A percentile compares a stretch with the other conserved stretches of the same genome.
Conservation (phyloP, 2,329 filamentous ascomycete species). For the Curvularia verruculosa region DNA sequence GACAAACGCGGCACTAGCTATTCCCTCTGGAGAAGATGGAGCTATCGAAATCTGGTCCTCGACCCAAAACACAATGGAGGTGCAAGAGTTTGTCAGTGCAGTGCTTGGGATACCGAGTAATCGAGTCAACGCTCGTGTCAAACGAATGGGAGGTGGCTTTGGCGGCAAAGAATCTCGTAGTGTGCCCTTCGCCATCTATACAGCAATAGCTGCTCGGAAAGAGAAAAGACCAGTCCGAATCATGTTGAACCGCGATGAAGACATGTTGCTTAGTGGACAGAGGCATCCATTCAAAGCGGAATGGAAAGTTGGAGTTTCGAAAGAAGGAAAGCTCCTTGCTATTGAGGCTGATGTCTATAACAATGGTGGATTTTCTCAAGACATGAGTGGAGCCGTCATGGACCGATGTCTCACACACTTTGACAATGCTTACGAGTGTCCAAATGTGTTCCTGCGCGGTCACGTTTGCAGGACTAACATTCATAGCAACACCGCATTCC, state of each 20-base stretch:
- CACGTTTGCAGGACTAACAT: conserved; percentile 91
- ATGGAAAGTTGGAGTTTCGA: conserved; percentile 92
- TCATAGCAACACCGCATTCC: conserved; percentile 94
- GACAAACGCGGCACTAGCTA: conserved; percentile 81
- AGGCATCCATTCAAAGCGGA: conserved; percentile 85
- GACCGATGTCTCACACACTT: conserved; percentile 85
- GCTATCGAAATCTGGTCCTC: conserved; percentile 81
- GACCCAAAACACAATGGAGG: conserved; percentile 50
- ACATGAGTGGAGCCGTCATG: conserved; percentile 75
- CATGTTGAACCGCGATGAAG: conserved; percentile 95
- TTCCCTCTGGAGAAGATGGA: conserved; percentile 88
- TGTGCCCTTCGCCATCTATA: conserved; percentile 79
- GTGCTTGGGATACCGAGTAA: conserved; percentile 83
- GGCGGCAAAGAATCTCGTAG: conserved; percentile 92
- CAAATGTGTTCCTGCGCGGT: conserved; percentile 83
- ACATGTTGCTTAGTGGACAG: conserved; percentile 89
- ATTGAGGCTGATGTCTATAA: conserved; percentile 88
- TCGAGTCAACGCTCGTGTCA: conserved; percentile 87
- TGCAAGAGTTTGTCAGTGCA: conserved; percentile 72
- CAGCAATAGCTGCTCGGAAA: conserved; percentile 85
- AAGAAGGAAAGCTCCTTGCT: conserved; percentile 88
- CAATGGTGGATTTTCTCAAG: conserved; percentile 81
- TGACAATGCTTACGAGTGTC: conserved; percentile 86
- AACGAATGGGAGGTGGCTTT: conserved; percentile 89
- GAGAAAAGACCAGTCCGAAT: conserved; percentile 80